Base-by-base conservation (phyloP, 768 basidiomycete genomes). In the Mrakia hoshinonis region DNA sequence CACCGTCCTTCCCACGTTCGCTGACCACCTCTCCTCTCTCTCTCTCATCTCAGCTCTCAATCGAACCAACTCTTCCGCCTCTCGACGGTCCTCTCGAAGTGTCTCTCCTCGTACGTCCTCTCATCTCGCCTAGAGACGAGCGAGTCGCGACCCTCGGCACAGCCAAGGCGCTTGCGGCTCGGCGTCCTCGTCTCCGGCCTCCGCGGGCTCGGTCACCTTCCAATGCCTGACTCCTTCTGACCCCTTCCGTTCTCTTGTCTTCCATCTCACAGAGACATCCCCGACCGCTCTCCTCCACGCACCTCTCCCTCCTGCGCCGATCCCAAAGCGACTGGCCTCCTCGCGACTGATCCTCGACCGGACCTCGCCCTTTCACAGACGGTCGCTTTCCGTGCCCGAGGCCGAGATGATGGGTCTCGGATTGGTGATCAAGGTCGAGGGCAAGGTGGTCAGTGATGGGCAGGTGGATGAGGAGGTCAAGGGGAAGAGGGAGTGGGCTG, bases 401-500 rank as follows among this genome's bases (percentile, higher is more conserved):
- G 55, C 55, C 6, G 29, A 18, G 26, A 34, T 20, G 31, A 20
- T 15, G 55, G 26, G 4, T 26, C 15, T 12, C 15, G 13, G 55
- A 26, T 31, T 34, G 55, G 55, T 26, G 55, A 31, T 43, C 18
- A 58, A 58, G 55, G 29, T 58, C 15, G 55, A 58, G 15, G 55
- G 31, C 4, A 13, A 5, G 29, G 29, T 26, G 51, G 51, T n/a
- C 0, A 34, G 55, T 7, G 34, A 58, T n/a, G 6, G 9, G 6
- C 18, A 49, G 13, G 13, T 20, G 55, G 55, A n/a, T 24, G 22
- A 13, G 11, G 54, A 3, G 54, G 54, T 26, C 24, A 26, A 13
- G 55, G 34, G 29, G 29, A 58, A 58, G 55, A 58, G 55, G 29
- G 55, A 58, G 55, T 58, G 55, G 55, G 55, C 55, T 10, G 55